These are phyloP conservation scores for Kodamaea sp. DNA, from an alignment of 1,139 yeast genomes.

Conservation along the genomic window DNA sequence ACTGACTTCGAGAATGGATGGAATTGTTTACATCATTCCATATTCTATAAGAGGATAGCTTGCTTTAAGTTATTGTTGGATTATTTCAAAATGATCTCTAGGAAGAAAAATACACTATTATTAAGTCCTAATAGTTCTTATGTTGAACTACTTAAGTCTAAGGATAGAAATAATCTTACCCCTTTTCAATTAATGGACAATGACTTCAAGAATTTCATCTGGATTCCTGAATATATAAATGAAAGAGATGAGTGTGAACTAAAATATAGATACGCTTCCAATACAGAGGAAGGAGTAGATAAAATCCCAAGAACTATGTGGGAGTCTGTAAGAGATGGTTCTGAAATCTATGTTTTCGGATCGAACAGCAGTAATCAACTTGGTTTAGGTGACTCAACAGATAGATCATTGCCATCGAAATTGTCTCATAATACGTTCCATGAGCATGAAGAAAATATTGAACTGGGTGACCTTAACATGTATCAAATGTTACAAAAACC, in stretches of 20 bases:
- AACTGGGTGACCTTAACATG: background rate
- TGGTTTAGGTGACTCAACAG: constrained; percentile 68
- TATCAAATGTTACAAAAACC: constrained; percentile 29
- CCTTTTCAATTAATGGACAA: constrained; percentile 57
- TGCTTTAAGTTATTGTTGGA: constrained; percentile 53
- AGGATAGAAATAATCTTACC: constrained; percentile 65
- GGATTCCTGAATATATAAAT: constrained; percentile 46
- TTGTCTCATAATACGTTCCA: constrained; percentile 22
- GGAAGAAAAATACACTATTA: constrained; percentile 12
- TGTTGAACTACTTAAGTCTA: constrained; percentile 45
- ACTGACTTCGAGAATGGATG: constrained; percentile 79
- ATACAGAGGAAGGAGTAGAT: constrained; percentile 4
- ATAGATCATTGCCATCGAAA: constrained; percentile 40
- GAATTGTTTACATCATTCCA: constrained; percentile 73
- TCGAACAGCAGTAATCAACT: constrained; percentile 61
- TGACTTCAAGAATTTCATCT: constrained; percentile 36
- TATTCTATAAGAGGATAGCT: constrained; percentile 54
- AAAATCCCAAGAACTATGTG: constrained; percentile 17
- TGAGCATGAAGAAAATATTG: background rate
- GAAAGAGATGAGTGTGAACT: constrained; percentile 24
- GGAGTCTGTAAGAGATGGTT: constrained; percentile 47
- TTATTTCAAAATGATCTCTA: constrained; percentile 17
- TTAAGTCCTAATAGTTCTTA: constrained; percentile 23
- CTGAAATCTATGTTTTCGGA: constrained; percentile 63
- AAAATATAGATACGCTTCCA: constrained; percentile 19